Evolutionary conservation across 495 filamentous ascomycete species (phyloP).

Genomic region (Aspergillus sclerotioniger): DNA sequence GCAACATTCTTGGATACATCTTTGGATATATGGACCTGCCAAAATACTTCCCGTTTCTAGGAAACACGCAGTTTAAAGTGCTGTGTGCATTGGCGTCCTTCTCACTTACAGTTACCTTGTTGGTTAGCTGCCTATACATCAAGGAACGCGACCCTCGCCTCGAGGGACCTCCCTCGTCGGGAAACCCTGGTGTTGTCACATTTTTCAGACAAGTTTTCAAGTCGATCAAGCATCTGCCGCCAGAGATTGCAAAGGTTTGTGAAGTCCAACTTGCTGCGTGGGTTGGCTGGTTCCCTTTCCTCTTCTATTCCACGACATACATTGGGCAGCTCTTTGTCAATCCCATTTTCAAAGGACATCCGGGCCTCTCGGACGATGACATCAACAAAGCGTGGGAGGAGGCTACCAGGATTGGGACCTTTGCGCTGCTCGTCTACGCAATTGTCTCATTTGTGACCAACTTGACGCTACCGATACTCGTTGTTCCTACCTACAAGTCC

Average conservation of each 20-base stretch:
- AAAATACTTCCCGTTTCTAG: constrained; percentile 67
- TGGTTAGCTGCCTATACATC: constrained; percentile 63
- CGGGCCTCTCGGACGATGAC: constrained; percentile 69
- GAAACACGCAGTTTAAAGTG: constrained; percentile 83
- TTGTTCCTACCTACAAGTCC: constrained; percentile 66
- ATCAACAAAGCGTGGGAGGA: constrained; percentile 76
- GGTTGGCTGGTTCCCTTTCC: constrained; percentile 93
- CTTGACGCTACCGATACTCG: constrained; percentile 76
- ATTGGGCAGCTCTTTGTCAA: constrained; percentile 87
- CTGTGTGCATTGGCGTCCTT: constrained; percentile 79
- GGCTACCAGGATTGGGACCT: constrained; percentile 77
- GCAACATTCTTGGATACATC: constrained; percentile 83
- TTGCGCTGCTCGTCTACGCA: constrained; percentile 83
- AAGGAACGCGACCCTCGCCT: constrained; percentile 75
- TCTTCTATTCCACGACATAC: constrained; percentile 91
- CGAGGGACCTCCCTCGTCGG: constrained; percentile 57
- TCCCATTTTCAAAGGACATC: constrained; percentile 71
- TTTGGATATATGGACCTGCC: constrained; percentile 79
- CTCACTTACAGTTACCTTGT: constrained; percentile 62
- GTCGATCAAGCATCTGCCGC: constrained; percentile 71
- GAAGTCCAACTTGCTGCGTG: constrained; percentile 85
- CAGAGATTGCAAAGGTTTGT: constrained; percentile 79
- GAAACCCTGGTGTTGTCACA: constrained; percentile 61
- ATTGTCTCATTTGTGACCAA: constrained; percentile 76
- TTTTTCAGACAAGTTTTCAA: constrained; percentile 79